Evolutionary conservation across 1,139 yeast genomes (phyloP), one percentile per base, ranked within the genome.

Genomic region (Yamadazyma membranifaciens): DNA sequence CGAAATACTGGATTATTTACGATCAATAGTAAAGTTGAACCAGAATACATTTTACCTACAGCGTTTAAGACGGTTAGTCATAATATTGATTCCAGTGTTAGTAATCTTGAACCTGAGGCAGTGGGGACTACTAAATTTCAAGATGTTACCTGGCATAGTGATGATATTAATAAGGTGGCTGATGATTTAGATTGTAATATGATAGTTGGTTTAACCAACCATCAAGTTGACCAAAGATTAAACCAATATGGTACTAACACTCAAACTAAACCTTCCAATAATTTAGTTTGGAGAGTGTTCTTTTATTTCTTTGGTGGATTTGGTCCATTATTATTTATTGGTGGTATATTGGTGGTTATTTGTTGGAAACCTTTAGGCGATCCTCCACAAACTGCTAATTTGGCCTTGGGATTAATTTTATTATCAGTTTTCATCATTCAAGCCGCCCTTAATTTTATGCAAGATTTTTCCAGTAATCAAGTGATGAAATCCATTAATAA

Each of bases 341-440:
- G 74, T 45, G 78, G 75, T 39, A 54, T 75, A n/a, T 58, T 75
- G 31, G 71, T 73, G 47, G 61, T 70, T 39, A 54, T 76, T 32
- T 59, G 71, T 29, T 76, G 79, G 77, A 73, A 71, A 45, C 80
- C 80, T 1, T 57, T 75, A 37, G 79, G 80, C 12, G 56, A 69
- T 28, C 80, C 80, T 16, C 80, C 81, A 3, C 67, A 69, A 1
- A 50, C 63, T 15, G 65, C 79, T 4, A 75, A 75, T 50, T 59
- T 74, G 44, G 69, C 69, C 12, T 63, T 75, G 34, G 80, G 78
- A 27, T 57, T 72, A 34, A 63, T 75, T 14, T 54, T 76, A 33
- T 56, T 75, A 17, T 57, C 62, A 16, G 75, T 76, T 6, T 72
- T 75, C 47, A 36, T 71, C n/a, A 50, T 73, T 13, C 80, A 73